Evolutionary conservation across 2,329 filamentous ascomycete genomes (phyloP).

Genomic region (Fusarium burgessii): DNA sequence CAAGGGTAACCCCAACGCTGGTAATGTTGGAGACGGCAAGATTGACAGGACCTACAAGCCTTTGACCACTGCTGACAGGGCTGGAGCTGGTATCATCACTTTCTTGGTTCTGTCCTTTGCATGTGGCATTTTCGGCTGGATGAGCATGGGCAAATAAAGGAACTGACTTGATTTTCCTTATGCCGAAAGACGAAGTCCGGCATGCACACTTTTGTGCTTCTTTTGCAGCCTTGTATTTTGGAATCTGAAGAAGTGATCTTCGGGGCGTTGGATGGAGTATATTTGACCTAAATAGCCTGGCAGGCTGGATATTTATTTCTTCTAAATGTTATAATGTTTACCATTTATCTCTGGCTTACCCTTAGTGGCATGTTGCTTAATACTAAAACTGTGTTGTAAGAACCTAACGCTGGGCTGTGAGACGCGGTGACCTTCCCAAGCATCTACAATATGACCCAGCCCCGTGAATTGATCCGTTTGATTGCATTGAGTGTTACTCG

Average conservation of each 20-base stretch:
- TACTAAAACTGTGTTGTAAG: neutral
- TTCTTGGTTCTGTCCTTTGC: conserved; percentile 57
- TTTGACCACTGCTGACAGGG: conserved; percentile 59
- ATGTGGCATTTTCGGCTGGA: conserved; percentile 60
- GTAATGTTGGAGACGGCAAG: conserved; percentile 52
- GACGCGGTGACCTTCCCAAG: neutral
- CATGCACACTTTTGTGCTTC: conserved; percentile 21
- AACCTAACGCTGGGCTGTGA: neutral
- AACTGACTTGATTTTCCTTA: conserved; percentile 17
- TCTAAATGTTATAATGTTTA: conserved; percentile 19
- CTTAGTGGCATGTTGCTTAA: neutral
- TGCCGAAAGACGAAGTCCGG: conserved; percentile 16
- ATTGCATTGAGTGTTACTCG: neutral
- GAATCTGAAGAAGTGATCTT: conserved; percentile 32
- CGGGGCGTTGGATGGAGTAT: conserved; percentile 45
- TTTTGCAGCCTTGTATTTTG: conserved; percentile 28
- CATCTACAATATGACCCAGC: neutral
- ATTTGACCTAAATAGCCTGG: conserved; percentile 38
- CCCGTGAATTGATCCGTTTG: neutral
- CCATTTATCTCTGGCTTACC: neutral
- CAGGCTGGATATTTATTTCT: conserved; percentile 31
- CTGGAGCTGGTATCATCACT: conserved; percentile 62
- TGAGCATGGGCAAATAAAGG: conserved; percentile 56
- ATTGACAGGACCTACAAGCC: conserved; percentile 50
- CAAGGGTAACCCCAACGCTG: conserved; percentile 58